Evolutionary conservation across 2,329 filamentous ascomycete genomes (phyloP), one percentile per base, ranked within the genome.

Genomic region (Fusarium poae): DNA sequence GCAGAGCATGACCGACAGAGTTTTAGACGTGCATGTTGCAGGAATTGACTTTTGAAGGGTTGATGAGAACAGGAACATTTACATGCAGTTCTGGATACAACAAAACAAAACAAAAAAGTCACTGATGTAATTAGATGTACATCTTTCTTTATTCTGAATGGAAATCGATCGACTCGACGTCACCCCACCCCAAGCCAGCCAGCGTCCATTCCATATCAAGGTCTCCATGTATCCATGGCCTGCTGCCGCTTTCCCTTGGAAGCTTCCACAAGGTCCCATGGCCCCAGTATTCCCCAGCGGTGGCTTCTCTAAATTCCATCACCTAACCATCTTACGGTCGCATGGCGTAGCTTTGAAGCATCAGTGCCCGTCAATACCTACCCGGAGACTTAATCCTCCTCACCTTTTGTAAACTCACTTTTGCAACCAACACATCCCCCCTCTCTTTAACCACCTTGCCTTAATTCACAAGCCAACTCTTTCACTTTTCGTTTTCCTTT

Each of bases 261-360:
- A 75, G 72, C 72, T 78, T 78, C 77, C 72, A 78, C 77, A 77
- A 78, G 73, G 67, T 77, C 74, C 75, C 61, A 76, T 70, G 69
- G 69, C 67, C 67, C 73, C 67, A 74, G 71, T 70, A 54, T 68
- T 68, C 70, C 62, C 59, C 57, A 67, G 61, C 45, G 21, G 62
- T 68, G 53, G 35, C 64, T 65, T 67, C 52, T 61, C 55, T 59
- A 37, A 44, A 60, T 58, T 39, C 35, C 35, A 39, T 21, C 35
- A 13, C 35, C 48, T 51, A 40, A 12, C 40, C 21, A 27, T 59
- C 69, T 57, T 51, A 70, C 50, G 52, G 50, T 64, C 58, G 56
- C 50, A 65, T 65, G 64, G 56, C 63, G 64, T 62, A 71, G 60
- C 64, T 62, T 65, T 59, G 49, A 59, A 67, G 66, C 61, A 72